phyloP scores from a whole-genome alignment of 2,329 filamentous ascomycete genomes.

The Orbilia blumenaviensis region DNA sequence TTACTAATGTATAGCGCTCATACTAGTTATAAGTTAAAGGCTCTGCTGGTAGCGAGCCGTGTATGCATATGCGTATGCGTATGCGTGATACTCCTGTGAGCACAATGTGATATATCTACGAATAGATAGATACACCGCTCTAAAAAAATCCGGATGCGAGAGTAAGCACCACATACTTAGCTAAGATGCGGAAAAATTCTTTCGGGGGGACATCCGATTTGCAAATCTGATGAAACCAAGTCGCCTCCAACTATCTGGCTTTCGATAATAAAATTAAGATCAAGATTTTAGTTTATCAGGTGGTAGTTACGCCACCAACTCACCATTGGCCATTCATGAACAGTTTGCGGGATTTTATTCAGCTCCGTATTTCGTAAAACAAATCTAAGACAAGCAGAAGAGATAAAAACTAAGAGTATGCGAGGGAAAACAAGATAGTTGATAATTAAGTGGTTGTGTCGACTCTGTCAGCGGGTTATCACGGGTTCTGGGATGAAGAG shows the following conservation, averaged over 20 bases:
- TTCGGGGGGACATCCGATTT: constrained; percentile 1
- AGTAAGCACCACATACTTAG: background rate
- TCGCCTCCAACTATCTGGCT: background rate
- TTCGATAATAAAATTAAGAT: background rate
- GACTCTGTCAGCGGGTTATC: no score
- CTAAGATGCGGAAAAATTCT: background rate
- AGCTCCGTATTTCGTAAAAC: no score
- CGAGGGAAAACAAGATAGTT: background rate
- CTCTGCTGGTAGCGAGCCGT: background rate
- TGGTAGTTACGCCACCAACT: background rate
- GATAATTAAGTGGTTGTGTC: background rate
- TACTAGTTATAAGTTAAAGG: no score
- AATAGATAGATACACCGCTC: no score
- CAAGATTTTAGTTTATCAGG: background rate
- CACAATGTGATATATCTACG: background rate
- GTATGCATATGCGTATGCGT: no score
- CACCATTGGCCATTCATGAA: no score
- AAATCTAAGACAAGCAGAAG: no score
- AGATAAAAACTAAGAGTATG: background rate
- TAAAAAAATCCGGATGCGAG: no score
- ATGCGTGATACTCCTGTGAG: background rate
- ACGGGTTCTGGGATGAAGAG: no score
- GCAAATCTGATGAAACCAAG: no score
- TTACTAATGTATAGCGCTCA: no score
- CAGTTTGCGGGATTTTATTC: no score